Percentiles rank a stretch among this genome's conserved stretches.
Evolutionary conservation across 176 grass and related monocot species (phyloP).

Genomic region (Avena insularis): DNA sequence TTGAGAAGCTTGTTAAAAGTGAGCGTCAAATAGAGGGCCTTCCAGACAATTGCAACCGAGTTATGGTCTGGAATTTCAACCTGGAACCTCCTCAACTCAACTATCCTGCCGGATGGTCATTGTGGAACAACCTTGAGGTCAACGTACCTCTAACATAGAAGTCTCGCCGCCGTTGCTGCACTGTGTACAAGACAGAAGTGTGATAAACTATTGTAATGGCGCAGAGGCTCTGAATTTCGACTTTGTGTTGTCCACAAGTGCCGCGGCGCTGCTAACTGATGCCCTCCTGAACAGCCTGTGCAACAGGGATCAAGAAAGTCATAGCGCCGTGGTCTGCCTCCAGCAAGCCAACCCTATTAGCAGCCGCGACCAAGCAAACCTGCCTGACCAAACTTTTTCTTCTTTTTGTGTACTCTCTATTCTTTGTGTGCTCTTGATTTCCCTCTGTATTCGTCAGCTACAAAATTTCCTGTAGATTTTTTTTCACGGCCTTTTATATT

Average conservation of each 20-base stretch:
- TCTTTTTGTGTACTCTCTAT: constrained; percentile 30
- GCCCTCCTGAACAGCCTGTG: constrained; percentile 23
- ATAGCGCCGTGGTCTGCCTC: constrained; percentile 4
- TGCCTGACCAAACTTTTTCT: constrained; percentile 17
- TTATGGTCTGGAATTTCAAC: constrained; percentile 84
- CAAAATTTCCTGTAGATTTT: constrained; percentile 38
- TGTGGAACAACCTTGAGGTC: constrained; percentile 65
- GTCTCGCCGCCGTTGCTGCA: neutral
- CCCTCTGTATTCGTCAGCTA: constrained; percentile 35
- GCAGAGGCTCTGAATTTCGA: neutral
- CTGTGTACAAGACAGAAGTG: constrained; percentile 24
- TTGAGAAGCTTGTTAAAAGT: constrained; percentile 87
- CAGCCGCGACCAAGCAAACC: too few species aligned
- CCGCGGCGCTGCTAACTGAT: neutral
- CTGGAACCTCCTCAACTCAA: constrained; percentile 62
- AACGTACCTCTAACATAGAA: constrained; percentile 56
- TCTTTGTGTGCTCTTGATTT: constrained; percentile 48
- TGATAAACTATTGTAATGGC: constrained; percentile 18
- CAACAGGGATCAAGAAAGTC: neutral
- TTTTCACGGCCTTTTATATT: constrained; percentile 32
- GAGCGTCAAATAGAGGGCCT: constrained; percentile 86
- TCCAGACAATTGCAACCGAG: constrained; percentile 77
- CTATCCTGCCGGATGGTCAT: constrained; percentile 69
- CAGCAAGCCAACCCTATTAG: neutral
- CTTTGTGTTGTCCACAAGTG: constrained; percentile 5